Evolutionary conservation across 768 basidiomycete genomes (phyloP).

Genomic region (Lactarius tabidus): DNA sequence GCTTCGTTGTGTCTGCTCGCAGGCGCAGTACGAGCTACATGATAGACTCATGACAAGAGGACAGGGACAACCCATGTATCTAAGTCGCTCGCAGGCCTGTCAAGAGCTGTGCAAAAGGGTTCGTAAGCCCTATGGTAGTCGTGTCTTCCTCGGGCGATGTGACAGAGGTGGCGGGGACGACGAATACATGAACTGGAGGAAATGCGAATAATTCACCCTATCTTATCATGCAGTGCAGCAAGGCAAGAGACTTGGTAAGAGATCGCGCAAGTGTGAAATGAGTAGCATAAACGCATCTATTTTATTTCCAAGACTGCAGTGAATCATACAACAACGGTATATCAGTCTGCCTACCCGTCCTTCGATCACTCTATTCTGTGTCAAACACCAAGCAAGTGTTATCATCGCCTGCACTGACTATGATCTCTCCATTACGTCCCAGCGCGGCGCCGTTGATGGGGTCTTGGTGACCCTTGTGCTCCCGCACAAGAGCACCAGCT

Average conservation of each 20-base stretch:
- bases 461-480: conserved; percentile 79
- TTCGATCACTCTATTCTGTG: conserved; percentile 40
- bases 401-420: conserved; percentile 91
- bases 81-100: neutral
- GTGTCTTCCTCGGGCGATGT: no score
- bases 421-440: conserved; percentile 61
- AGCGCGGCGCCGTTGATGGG: conserved; percentile 74
- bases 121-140: neutral
- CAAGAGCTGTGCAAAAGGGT: neutral
- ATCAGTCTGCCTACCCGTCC: neutral
- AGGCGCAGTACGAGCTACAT: neutral
- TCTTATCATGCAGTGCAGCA: no score
- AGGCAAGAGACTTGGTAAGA: no score
- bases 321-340: neutral
- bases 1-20: neutral
- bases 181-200: no score
- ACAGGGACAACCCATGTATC: neutral
- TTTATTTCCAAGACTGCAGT: neutral
- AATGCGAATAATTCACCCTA: no score
- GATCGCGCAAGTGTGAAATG: no score
- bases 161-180: no score
- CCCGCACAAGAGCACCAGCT: conserved; percentile 69
- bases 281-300: no score
- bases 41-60: neutral
- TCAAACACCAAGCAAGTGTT: conserved; percentile 80